phyloP scores from a whole-genome alignment of 2,329 filamentous ascomycete genomes.

The Plenodomus lindquistii region DNA sequence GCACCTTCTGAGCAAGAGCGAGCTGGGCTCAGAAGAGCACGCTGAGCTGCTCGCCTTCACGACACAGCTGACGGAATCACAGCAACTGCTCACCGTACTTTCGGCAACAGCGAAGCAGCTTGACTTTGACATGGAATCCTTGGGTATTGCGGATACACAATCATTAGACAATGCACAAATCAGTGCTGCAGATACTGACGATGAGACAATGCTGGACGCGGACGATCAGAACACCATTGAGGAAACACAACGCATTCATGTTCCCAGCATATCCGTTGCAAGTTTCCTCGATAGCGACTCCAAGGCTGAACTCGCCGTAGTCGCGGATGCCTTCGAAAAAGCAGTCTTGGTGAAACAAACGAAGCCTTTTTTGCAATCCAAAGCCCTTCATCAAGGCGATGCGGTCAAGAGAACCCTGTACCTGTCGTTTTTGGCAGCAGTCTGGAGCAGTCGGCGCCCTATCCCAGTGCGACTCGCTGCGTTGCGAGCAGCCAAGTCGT shows the following conservation, averaged over 20 bases:
- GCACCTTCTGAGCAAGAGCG: slow-evolving; percentile 49
- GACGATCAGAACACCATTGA: slow-evolving; percentile 48
- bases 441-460: slow-evolving; percentile 74
- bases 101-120: slow-evolving; percentile 68
- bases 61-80: slow-evolving; percentile 35
- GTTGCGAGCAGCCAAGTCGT: slow-evolving; percentile 58
- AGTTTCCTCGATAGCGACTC: slow-evolving; percentile 29
- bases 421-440: slow-evolving; percentile 73
- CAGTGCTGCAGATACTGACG: slow-evolving; percentile 45
- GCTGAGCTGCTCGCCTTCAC: slow-evolving; percentile 37
- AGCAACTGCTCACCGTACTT: slow-evolving; percentile 59
- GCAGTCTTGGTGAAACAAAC: slow-evolving; percentile 11
- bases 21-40: slow-evolving; percentile 33
- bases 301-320: slow-evolving; percentile 34
- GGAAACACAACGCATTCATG: not conserved
- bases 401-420: slow-evolving; percentile 68
- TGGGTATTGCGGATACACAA: slow-evolving; percentile 45
- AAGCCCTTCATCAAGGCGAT: slow-evolving; percentile 58
- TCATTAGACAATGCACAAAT: slow-evolving; percentile 17
- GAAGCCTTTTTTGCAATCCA: slow-evolving; percentile 55
- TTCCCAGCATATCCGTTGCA: not conserved
- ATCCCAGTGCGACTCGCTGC: slow-evolving; percentile 70
- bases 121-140: slow-evolving; percentile 71
- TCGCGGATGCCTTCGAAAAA: slow-evolving; percentile 30
- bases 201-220: slow-evolving; percentile 54